Base-by-base conservation (phyloP, 2,329 filamentous ascomycete species). In the Penicillium paneum region DNA sequence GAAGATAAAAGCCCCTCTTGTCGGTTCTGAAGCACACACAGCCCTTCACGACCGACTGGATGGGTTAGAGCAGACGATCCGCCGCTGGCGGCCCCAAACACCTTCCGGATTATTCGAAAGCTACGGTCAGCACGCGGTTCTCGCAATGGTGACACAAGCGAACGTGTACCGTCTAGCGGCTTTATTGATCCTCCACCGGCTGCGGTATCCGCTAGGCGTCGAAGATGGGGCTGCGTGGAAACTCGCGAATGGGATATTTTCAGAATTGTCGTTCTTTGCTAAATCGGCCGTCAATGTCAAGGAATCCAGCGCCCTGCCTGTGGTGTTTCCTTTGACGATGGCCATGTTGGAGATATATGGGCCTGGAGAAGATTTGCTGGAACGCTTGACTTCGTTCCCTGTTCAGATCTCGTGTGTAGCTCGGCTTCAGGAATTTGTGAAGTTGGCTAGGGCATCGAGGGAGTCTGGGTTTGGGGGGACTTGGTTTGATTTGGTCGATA, bases 91-190 rank as follows among this genome's bases (percentile, higher is more conserved):
- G 15, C 63, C 62, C 6, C 57, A 52, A n/a, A 52, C 53, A 0
- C 52, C 58, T 3, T 35, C 58, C 1, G 35, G 64, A 2, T 48
- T 69, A 21, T 59, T 60, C 15, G 47, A 43, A 0, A 51, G 47
- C 0, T 70, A 67, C 45, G 59, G 60, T 2, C 46, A 58, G n/a
- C 48, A 61, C 34, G 69, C 71, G 41, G 58, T 66, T 19, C 21
- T 64, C 32, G 55, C 56, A 8, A 69, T 72, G 63, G 50, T 64
- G 19, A 63, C 68, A 8, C 70, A 72, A 43, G 67, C 69, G 11
- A 61, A 57, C n/a, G 59, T 68, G 10, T 72, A 71, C 57, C 64
- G 65, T 11, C 38, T 63, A 2, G 67, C 65, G 2, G 64, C 56
- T 34, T 55, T 71, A 21, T 55, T 71, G 24, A 48, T 70, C 15